These are phyloP conservation scores for Melanogaster broomeanus DNA, from an alignment of 768 basidiomycete species.

Conservation along the genomic window DNA sequence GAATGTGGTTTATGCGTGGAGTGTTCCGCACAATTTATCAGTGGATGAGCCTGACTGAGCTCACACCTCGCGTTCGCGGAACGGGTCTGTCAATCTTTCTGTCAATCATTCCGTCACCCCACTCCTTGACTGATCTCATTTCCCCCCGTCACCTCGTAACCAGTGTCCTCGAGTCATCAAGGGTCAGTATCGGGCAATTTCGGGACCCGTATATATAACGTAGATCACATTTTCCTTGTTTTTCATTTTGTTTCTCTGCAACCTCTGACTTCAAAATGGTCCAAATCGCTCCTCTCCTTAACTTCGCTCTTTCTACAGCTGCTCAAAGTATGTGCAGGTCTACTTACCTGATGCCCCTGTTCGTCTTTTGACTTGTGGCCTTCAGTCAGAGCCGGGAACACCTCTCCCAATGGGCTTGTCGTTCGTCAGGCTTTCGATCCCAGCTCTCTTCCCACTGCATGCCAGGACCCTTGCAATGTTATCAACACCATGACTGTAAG, in stretches of 20 bases:
- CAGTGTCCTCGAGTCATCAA: no score
- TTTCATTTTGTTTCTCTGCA: not conserved
- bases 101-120: no score
- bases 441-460: slow-evolving; percentile 12
- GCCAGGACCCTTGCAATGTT: slow-evolving; percentile 23
- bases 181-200: slow-evolving; percentile 1
- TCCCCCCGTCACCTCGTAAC: no score
- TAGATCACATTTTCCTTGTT: slow-evolving; percentile 1
- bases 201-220: no score
- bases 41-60: no score
- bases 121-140: no score
- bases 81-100: no score
- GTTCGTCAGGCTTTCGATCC: slow-evolving; percentile 18
- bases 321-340: slow-evolving; percentile 10
- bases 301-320: slow-evolving; percentile 3
- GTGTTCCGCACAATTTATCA: no score
- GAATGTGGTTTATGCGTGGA: no score
- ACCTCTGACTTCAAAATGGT: slow-evolving; percentile 15
- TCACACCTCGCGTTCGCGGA: no score
- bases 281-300: slow-evolving; percentile 19
- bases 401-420: slow-evolving; percentile 11
- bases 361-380: not conserved
- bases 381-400: not conserved
- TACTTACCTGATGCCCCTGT: no score
- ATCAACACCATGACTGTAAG: slow-evolving; percentile 20